A percentile compares a stretch with the other conserved stretches of the same genome.
These are phyloP conservation scores for Penicillium canescens DNA, from an alignment of 495 filamentous ascomycete species.

Conservation along the genomic window DNA sequence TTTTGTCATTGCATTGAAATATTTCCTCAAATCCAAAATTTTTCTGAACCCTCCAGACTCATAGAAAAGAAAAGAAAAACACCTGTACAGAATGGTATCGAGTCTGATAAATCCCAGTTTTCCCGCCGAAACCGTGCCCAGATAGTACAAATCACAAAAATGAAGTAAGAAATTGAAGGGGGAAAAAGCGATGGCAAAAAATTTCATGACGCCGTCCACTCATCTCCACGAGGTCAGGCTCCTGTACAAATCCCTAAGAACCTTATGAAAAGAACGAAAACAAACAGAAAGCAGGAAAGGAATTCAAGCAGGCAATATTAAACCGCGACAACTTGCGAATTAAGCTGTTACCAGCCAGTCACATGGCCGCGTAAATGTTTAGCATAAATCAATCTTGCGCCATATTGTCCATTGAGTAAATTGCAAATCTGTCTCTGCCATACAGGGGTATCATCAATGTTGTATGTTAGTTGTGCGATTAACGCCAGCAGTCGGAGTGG, in stretches of 20 bases:
- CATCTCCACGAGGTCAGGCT: conserved; percentile 21
- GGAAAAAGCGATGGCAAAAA: conserved; percentile 15
- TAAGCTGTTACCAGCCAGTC: background rate
- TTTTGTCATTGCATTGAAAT: conserved; percentile 18
- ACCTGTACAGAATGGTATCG: conserved; percentile 49
- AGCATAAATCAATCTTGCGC: background rate
- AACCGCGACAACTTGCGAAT: background rate
- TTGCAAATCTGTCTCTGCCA: background rate
- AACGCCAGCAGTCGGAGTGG: background rate
- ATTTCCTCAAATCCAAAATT: conserved; percentile 21
- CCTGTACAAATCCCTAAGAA: conserved; percentile 21
- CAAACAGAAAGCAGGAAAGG: conserved; percentile 4
- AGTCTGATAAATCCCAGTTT: conserved; percentile 27
- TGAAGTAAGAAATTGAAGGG: conserved; percentile 7
- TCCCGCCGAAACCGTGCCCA: conserved; percentile 19
- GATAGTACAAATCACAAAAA: conserved; percentile 25
- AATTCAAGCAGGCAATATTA: conserved; percentile 2
- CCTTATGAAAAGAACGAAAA: conserved; percentile 7
- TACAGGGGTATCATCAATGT: background rate
- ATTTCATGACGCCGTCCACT: conserved; percentile 20
- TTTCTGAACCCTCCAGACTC: conserved; percentile 7
- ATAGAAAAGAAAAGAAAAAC: conserved; percentile 18
- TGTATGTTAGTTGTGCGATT: background rate
- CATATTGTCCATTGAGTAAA: background rate
- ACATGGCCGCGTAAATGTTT: background rate